Conservation (phyloP, 495 filamentous ascomycete genomes). For the Hypoxylon perforatum region DNA sequence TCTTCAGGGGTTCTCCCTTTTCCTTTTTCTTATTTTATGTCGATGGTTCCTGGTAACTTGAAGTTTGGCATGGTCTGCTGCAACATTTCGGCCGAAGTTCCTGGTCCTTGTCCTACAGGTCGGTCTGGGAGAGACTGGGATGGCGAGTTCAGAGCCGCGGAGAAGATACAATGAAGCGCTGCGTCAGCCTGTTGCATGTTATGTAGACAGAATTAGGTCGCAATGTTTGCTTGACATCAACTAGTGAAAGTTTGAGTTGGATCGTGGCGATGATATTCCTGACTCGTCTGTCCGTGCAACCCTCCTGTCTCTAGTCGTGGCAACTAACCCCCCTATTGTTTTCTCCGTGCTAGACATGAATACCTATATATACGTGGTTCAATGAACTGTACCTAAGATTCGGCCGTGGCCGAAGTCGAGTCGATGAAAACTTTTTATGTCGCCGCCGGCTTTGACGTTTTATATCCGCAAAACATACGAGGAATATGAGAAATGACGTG, state of each 20-base stretch:
- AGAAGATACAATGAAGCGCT: no score
- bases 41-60: neutral
- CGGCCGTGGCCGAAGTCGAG: constrained; percentile 3
- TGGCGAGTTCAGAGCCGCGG: no score
- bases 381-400: constrained; percentile 7
- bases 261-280: neutral
- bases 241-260: neutral
- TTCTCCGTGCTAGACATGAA: no score
- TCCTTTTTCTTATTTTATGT: no score
- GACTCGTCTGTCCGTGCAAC: neutral
- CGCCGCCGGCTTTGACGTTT: constrained; percentile 25
- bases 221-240: no score
- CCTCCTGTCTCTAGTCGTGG: neutral
- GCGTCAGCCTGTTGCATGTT: no score
- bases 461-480: constrained; percentile 40
- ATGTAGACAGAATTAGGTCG: no score
- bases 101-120: no score
- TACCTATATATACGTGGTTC: no score
- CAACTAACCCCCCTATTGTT: no score
- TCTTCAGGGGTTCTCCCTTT: constrained; percentile 2
- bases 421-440: constrained; percentile 12
- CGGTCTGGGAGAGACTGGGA: no score
- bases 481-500: constrained; percentile 36
- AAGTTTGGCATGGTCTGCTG: neutral
- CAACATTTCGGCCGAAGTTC: neutral